Evolutionary conservation across 805 yeast species (phyloP).

Genomic region (Cyberlindnera meyerae): DNA sequence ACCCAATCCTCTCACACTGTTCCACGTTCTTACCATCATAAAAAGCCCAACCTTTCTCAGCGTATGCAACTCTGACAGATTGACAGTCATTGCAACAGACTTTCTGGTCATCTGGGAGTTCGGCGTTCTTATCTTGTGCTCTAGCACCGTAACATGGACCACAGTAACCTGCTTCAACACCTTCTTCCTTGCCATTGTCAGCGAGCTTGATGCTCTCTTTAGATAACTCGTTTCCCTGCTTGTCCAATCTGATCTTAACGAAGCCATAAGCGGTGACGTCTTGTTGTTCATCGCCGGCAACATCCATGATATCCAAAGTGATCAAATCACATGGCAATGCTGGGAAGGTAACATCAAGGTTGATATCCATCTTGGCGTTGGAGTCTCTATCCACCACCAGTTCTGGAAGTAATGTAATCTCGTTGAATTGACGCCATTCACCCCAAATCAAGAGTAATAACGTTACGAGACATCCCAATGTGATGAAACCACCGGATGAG

Average conservation of each 20-base stretch:
- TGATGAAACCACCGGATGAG: conserved; percentile 84
- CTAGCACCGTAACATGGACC: conserved; percentile 90
- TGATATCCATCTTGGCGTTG: conserved; percentile 68
- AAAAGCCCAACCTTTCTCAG: conserved; percentile 78
- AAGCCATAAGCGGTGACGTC: conserved; percentile 72
- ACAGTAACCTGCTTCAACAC: conserved; percentile 49
- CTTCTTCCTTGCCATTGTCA: conserved; percentile 23
- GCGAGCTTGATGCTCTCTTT: conserved; percentile 40
- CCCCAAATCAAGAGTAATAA: conserved; percentile 58
- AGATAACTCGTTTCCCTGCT: conserved; percentile 44
- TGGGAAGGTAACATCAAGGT: conserved; percentile 80
- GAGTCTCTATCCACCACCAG: conserved; percentile 84
- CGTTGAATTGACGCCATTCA: conserved; percentile 74
- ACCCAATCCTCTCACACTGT: conserved; percentile 89
- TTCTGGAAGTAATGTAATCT: conserved; percentile 69
- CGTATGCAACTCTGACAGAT: conserved; percentile 76
- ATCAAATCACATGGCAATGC: conserved; percentile 79
- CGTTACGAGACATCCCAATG: conserved; percentile 60
- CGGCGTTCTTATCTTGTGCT: conserved; percentile 48
- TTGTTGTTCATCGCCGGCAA: conserved; percentile 76
- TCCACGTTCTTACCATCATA: conserved; percentile 81
- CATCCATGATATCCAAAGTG: conserved; percentile 83
- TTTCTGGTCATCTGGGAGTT: conserved; percentile 34
- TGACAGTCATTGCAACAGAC: conserved; percentile 84
- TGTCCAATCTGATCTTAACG: conserved; percentile 57